These are phyloP conservation scores for Helenozyma rhizophorensis DNA, from an alignment of 805 yeast species.

Conservation along the genomic window DNA sequence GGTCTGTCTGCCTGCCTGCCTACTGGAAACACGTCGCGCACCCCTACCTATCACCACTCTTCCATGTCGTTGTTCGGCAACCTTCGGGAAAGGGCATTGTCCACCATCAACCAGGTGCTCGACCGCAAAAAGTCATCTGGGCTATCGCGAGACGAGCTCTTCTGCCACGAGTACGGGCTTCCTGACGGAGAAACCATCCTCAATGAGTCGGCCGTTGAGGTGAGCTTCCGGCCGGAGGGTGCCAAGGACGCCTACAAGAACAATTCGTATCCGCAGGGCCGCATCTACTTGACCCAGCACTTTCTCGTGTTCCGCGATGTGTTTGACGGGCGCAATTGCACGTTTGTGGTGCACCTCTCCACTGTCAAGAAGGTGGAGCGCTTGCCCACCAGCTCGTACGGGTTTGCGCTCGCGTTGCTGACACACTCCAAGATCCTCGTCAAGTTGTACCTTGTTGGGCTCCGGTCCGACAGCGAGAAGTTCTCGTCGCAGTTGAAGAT, in stretches of 20 bases:
- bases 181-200: constrained; percentile 68
- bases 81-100: constrained; percentile 44
- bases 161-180: constrained; percentile 61
- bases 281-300: constrained; percentile 65
- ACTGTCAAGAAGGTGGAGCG: constrained; percentile 84
- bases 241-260: constrained; percentile 18
- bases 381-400: constrained; percentile 68
- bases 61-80: constrained; percentile 50
- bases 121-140: constrained; percentile 41
- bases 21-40: neutral
- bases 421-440: constrained; percentile 63
- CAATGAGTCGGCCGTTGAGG: constrained; percentile 65
- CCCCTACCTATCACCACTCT: neutral
- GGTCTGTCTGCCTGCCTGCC: too few relatives aligned
- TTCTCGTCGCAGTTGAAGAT: constrained; percentile 69
- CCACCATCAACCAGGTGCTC: constrained; percentile 38
- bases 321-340: constrained; percentile 63
- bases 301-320: constrained; percentile 72
- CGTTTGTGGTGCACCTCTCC: constrained; percentile 67
- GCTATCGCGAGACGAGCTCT: constrained; percentile 63
- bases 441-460: constrained; percentile 71
- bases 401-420: constrained; percentile 70
- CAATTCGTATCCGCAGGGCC: constrained; percentile 47
- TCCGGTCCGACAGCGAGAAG: constrained; percentile 71
- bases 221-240: constrained; percentile 26